phyloP scores from a whole-genome alignment of 371 early-diverging fungal species.

The Phascolomyces articulosus region DNA sequence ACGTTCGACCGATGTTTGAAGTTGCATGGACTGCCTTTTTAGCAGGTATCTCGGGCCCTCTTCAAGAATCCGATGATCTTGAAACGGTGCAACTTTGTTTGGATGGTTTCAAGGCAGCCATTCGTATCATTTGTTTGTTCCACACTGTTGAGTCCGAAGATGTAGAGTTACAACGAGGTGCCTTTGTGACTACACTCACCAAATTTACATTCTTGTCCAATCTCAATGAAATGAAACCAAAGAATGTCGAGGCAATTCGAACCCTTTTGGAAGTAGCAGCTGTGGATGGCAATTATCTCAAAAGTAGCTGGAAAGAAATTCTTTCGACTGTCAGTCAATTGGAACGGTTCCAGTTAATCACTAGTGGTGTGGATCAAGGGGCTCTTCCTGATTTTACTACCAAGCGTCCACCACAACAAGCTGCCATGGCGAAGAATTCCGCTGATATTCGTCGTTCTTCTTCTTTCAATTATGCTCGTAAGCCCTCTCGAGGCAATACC shows the following conservation, averaged over 20 bases:
- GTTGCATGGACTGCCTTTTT: conserved; percentile 90
- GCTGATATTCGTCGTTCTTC: conserved; percentile 43
- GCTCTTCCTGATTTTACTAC: conserved; percentile 27
- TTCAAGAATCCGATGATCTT: conserved; percentile 84
- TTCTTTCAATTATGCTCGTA: conserved; percentile 15
- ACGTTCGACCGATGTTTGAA: conserved; percentile 92
- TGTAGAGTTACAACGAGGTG: conserved; percentile 84
- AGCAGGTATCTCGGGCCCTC: conserved; percentile 81
- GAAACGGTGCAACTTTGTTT: conserved; percentile 70
- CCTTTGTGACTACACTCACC: conserved; percentile 87
- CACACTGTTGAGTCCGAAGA: conserved; percentile 65
- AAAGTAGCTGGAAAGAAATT: conserved; percentile 89
- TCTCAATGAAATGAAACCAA: conserved; percentile 79
- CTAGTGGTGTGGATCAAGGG: conserved; percentile 51
- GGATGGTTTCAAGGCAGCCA: conserved; percentile 82
- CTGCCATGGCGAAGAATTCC: conserved; percentile 18
- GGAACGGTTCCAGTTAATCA: conserved; percentile 76
- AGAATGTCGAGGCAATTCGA: conserved; percentile 89
- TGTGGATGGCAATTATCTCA: conserved; percentile 83
- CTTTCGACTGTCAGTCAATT: conserved; percentile 87
- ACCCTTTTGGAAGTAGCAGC: conserved; percentile 83
- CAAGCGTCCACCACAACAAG: conserved; percentile 20
- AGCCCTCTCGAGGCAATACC: conserved; percentile 30
- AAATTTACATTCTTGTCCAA: conserved; percentile 87
- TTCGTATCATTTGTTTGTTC: conserved; percentile 82